Percentiles rank a stretch among this genome's conserved stretches.
These are phyloP conservation scores for Suillus decipiens DNA, from an alignment of 768 basidiomycete species.

Conservation along the genomic window DNA sequence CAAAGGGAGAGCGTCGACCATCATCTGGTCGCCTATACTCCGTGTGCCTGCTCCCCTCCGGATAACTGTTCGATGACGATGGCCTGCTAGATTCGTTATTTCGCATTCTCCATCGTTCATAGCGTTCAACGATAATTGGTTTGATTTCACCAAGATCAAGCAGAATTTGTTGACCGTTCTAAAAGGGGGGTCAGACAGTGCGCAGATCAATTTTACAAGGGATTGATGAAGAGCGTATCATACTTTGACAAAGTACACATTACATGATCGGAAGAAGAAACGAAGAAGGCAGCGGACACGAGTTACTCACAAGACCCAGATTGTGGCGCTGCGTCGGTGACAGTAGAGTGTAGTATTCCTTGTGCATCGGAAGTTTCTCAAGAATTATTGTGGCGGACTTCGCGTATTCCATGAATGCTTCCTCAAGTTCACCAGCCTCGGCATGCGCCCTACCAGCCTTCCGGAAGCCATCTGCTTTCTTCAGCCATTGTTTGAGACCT, in stretches of 20 bases:
- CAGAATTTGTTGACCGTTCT: slow-evolving; percentile 80
- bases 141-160: slow-evolving; percentile 67
- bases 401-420: slow-evolving; percentile 72
- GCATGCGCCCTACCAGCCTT: slow-evolving; percentile 51
- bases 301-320: slow-evolving; percentile 62
- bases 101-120: slow-evolving; percentile 57
- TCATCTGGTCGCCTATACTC: slow-evolving; percentile 23
- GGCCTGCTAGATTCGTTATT: slow-evolving; percentile 37
- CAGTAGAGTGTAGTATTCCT: slow-evolving; percentile 60
- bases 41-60: slow-evolving; percentile 17
- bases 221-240: neutral
- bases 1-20: slow-evolving; percentile 26
- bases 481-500: slow-evolving; percentile 66
- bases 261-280: slow-evolving; percentile 12
- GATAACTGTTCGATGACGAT: slow-evolving; percentile 21
- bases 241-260: slow-evolving; percentile 1
- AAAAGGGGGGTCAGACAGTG: slow-evolving; percentile 22
- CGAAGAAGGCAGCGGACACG: neutral
- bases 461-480: slow-evolving; percentile 62
- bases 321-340: slow-evolving; percentile 62
- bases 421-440: slow-evolving; percentile 59
- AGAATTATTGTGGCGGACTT: slow-evolving; percentile 76
- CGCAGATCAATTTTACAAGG: slow-evolving; percentile 8
- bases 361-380: slow-evolving; percentile 75
- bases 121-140: slow-evolving; percentile 59